Conservation (phyloP, 2,329 filamentous ascomycete species). For the Cladophialophora yegresii region DNA sequence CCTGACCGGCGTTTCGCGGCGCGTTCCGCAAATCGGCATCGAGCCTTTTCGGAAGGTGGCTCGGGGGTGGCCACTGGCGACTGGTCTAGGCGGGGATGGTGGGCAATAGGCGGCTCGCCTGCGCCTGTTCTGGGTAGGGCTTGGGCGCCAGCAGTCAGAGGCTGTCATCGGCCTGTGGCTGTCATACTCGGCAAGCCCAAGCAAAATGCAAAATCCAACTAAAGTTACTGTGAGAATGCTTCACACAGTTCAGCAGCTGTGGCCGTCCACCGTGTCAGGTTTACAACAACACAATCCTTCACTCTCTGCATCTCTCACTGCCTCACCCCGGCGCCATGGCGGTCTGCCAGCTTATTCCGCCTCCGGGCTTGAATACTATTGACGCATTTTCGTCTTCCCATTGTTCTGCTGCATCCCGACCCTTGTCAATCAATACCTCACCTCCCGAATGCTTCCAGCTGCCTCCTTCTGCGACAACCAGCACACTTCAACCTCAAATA, state of each 20-base stretch:
- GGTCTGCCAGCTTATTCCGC: conserved; percentile 9
- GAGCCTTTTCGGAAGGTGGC: neutral
- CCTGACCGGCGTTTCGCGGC: conserved; percentile 5
- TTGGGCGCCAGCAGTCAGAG: neutral
- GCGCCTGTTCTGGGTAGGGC: neutral
- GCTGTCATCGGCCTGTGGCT: neutral
- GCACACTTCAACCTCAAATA: conserved; percentile 12
- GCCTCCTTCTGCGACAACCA: conserved; percentile 16
- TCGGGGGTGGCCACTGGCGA: too few species aligned
- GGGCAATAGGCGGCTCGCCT: neutral
- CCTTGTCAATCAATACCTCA: conserved; percentile 15
- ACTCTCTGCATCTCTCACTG: neutral
- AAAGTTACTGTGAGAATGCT: conserved; percentile 3
- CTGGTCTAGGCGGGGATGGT: too few species aligned
- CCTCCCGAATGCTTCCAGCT: conserved; percentile 27
- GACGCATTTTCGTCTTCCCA: conserved; percentile 9
- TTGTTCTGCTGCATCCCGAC: conserved; percentile 16
- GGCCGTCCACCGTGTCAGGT: neutral
- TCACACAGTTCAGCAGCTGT: conserved; percentile 1
- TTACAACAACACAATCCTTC: neutral
- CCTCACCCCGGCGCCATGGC: conserved; percentile 12
- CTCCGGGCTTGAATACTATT: conserved; percentile 16
- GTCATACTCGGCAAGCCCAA: neutral
- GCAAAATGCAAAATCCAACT: conserved; percentile 6
- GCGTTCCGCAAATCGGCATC: conserved; percentile 11